A percentile compares a stretch with the other conserved stretches of the same genome.
Conservation (phyloP, 2,329 filamentous ascomycete genomes). For the Lecanosticta acicola region DNA sequence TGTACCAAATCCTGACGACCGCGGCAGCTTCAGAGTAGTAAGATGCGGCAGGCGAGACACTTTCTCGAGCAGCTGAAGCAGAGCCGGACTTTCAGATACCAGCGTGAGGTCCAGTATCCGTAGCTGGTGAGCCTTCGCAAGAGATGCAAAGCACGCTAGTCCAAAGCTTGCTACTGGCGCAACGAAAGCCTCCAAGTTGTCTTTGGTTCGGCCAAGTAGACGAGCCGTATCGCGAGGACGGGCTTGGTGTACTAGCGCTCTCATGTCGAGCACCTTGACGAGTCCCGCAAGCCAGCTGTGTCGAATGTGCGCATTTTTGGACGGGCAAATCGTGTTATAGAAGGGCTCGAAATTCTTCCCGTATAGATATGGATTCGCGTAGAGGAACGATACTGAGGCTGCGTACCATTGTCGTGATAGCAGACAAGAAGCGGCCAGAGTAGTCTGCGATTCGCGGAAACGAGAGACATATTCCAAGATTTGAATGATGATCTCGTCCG, state of each 20-base stretch:
- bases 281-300: conserved; percentile 46
- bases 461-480: conserved; percentile 43
- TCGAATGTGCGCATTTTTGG: conserved; percentile 44
- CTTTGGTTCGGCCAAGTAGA: conserved; percentile 50
- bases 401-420: conserved; percentile 54
- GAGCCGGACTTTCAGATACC: conserved; percentile 47
- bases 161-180: conserved; percentile 56
- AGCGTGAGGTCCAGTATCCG: conserved; percentile 48
- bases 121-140: conserved; percentile 52
- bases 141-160: conserved; percentile 51
- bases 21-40: conserved; percentile 36
- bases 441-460: conserved; percentile 38
- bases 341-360: conserved; percentile 52
- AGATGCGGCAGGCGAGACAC: conserved; percentile 45
- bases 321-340: conserved; percentile 50
- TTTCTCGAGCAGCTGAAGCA: conserved; percentile 47
- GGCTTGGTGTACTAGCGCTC: conserved; percentile 53
- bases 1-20: conserved; percentile 30
- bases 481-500: conserved; percentile 50
- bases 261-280: conserved; percentile 50
- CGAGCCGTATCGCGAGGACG: conserved; percentile 54
- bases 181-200: conserved; percentile 48
- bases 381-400: conserved; percentile 47
- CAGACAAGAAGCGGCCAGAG: conserved; percentile 49
- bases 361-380: conserved; percentile 47